Base-by-base conservation (phyloP, 2,329 filamentous ascomycete genomes). In the Aspergillus thermomutatus region DNA sequence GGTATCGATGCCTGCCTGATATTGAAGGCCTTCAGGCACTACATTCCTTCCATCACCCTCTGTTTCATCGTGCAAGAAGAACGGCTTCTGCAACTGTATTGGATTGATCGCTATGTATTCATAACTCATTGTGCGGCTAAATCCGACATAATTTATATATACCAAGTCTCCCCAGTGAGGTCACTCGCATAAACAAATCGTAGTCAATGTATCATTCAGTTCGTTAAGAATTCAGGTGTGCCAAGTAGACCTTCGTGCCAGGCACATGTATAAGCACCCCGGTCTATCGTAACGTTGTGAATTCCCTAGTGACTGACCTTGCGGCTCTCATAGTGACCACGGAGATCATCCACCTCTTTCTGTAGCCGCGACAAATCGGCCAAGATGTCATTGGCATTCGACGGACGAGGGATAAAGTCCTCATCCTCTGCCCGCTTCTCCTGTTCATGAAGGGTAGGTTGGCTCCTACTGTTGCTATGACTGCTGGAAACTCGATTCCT, bases 311-410 rank as follows among this genome's bases (percentile, higher is more conserved):
- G 63, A 53, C 66, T 69, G 46, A 63, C 59, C 54, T 68, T 69
- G 27, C 70, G 69, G 52, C 57, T 69, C 54, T 75, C 71, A 57
- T 75, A 76, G 41, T 72, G 73, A 2, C 72, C 74, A 19, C 75
- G 69, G 43, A 76, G 67, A 57, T 75, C 88, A 73, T 93, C 89
- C 41, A 93, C 89, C 67, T 93, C 90, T 67, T 83, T 82, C 73
- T 91, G 89, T 60, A 93, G 73, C 23, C 86, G 85, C 49, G 84
- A 83, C 54, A 93, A 73, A 69, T 92, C 88, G 1, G 88, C 88
- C 62, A 93, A 72, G 57, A 92, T 90, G 66, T 89, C 83, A 45
- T 73, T 72, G 1, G 77, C 74, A 52, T 75, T 73, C 9, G 75
- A 76, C 62, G 55, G 77, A 69, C 67, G 78, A 68, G 64, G 64